Percentiles rank a stretch among this genome's conserved stretches.
Conservation (phyloP, 208 protist species). For the Leishmania braziliensis region DNA sequence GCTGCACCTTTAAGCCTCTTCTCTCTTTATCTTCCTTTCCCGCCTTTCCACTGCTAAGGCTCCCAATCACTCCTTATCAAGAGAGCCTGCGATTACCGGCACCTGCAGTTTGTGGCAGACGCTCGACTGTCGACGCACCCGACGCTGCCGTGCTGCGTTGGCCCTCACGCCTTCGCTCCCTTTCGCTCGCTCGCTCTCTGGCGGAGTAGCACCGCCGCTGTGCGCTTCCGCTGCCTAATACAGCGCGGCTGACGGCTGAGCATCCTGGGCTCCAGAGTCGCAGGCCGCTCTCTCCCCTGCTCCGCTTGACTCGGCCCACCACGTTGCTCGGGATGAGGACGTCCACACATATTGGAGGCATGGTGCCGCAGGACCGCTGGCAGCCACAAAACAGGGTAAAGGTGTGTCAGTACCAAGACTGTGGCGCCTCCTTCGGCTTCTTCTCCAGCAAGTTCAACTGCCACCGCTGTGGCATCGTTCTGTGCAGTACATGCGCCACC, state of each 20-base stretch:
- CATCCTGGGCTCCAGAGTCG: not conserved
- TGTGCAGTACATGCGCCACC: constrained; percentile 49
- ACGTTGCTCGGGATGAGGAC: not conserved
- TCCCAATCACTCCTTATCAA: not conserved
- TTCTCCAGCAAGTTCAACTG: constrained; percentile 61
- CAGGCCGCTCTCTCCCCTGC: not conserved
- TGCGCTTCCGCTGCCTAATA: too few relatives aligned
- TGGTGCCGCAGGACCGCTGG: constrained; percentile 57
- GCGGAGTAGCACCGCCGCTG: too few relatives aligned
- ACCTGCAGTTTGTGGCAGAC: not conserved
- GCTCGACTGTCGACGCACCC: not conserved
- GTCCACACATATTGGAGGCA: constrained; percentile 39
- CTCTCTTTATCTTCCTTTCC: not conserved
- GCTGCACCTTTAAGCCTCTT: too few relatives aligned
- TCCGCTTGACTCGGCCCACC: not conserved
- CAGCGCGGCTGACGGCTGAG: not conserved
- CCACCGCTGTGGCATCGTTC: constrained; percentile 73
- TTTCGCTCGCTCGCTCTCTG: too few relatives aligned
- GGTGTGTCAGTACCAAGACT: constrained; percentile 76
- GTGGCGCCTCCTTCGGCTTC: constrained; percentile 54
- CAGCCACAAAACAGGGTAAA: constrained; percentile 41
- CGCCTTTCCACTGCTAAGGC: too few relatives aligned
- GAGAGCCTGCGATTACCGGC: too few relatives aligned
- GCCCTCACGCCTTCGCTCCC: too few relatives aligned
- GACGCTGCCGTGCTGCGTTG: too few relatives aligned